These are phyloP conservation scores for Gautieria morchelliformis DNA, from an alignment of 768 basidiomycete species.

Conservation along the genomic window DNA sequence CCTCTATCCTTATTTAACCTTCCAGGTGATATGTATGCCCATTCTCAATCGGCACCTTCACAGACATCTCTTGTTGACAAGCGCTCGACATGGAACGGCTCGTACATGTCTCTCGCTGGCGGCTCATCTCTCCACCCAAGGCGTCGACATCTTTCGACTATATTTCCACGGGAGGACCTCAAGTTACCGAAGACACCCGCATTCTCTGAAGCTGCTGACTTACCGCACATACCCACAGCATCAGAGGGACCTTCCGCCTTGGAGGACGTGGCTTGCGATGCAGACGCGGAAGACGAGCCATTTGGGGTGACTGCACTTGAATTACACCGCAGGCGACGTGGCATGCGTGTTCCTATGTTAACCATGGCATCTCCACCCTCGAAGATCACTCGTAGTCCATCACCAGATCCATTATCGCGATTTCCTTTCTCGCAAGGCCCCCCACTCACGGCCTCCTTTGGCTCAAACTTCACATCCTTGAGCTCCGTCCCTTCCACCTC, in stretches of 20 bases:
- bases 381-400: constrained; percentile 9
- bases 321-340: constrained; percentile 44
- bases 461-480: constrained; percentile 28
- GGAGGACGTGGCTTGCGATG: background rate
- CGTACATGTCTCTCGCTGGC: constrained; percentile 42
- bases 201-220: constrained; percentile 18
- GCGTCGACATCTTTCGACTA: constrained; percentile 41
- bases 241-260: background rate
- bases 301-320: constrained; percentile 59
- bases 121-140: constrained; percentile 36
- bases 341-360: constrained; percentile 32
- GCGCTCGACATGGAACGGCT: constrained; percentile 70
- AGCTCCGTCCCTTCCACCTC: constrained; percentile 16
- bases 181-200: constrained; percentile 34
- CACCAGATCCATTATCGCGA: constrained; percentile 11
- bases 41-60: background rate
- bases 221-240: constrained; percentile 21
- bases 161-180: constrained; percentile 28
- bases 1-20: background rate
- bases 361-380: constrained; percentile 8
- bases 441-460: constrained; percentile 21
- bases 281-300: constrained; percentile 21
- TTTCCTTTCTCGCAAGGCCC: constrained; percentile 23
- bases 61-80: constrained; percentile 27
- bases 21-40: background rate